These are phyloP conservation scores for Hanseniaspora lachancei DNA, from an alignment of 805 yeast species.

Conservation along the genomic window DNA sequence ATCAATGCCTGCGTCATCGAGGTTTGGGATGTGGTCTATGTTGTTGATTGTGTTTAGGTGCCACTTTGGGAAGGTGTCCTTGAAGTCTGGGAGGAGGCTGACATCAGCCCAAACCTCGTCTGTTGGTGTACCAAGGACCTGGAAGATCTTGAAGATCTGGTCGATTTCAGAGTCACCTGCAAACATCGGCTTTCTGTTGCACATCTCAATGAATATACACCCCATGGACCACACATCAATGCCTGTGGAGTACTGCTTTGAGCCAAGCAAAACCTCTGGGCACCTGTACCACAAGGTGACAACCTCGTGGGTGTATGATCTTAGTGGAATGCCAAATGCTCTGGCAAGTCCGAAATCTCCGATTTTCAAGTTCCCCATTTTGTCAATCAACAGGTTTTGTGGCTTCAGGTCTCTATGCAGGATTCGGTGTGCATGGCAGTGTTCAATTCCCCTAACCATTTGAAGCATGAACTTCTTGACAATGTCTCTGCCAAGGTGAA, in stretches of 20 bases:
- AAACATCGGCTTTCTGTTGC: conserved; percentile 91
- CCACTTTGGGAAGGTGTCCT: conserved; percentile 70
- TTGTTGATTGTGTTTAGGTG: conserved; percentile 79
- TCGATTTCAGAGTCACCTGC: conserved; percentile 96
- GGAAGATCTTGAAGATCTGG: conserved; percentile 80
- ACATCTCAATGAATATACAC: conserved; percentile 95
- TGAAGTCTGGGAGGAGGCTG: conserved; percentile 74
- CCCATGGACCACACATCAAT: conserved; percentile 99
- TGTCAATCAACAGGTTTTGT: conserved; percentile 77
- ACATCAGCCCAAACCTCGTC: conserved; percentile 98
- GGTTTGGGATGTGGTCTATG: conserved; percentile 46
- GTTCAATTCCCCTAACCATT: conserved; percentile 67
- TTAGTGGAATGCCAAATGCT: conserved; percentile 95
- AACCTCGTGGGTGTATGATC: conserved; percentile 93
- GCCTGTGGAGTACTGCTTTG: conserved; percentile 89
- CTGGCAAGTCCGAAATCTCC: conserved; percentile 97
- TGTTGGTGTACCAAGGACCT: conserved; percentile 91
- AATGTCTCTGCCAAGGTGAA: conserved; percentile 70
- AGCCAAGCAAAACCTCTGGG: conserved; percentile 90
- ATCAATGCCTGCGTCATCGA: conserved; percentile 76
- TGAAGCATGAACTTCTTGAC: conserved; percentile 92
- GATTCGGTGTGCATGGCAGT: conserved; percentile 52
- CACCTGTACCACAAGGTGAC: conserved; percentile 98
- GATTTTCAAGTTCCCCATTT: conserved; percentile 79
- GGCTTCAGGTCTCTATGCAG: conserved; percentile 79